phyloP scores from a whole-genome alignment of 495 filamentous ascomycete species.

The Pseudoneurospora amorphoporcata region DNA sequence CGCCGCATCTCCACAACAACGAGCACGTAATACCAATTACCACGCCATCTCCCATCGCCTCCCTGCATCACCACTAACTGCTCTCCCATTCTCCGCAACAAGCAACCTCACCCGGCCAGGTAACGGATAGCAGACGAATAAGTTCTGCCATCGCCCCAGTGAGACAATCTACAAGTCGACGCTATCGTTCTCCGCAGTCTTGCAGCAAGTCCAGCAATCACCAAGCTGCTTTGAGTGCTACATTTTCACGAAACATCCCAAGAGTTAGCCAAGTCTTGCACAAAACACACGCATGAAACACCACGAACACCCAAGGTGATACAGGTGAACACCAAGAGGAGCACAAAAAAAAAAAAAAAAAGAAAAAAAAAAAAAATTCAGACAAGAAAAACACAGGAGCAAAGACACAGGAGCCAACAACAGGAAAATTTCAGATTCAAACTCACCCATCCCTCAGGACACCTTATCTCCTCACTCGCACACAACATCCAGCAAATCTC shows the following conservation, averaged over 20 bases:
- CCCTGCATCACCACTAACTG: not conserved
- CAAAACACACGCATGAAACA: not conserved
- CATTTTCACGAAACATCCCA: not conserved
- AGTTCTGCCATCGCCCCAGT: not conserved
- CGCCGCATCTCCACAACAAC: not conserved
- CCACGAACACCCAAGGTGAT: not conserved
- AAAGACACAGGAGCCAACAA: too few relatives aligned
- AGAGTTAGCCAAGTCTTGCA: not conserved
- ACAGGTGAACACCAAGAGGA: not conserved
- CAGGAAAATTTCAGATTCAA: not conserved
- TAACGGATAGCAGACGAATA: not conserved
- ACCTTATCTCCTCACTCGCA: rapidly evolving
- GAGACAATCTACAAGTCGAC: not conserved
- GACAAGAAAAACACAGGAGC: not conserved
- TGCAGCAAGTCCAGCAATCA: not conserved
- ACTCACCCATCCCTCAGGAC: not conserved
- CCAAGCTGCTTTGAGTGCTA: not conserved
- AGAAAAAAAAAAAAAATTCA: not conserved
- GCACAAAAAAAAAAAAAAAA: not conserved
- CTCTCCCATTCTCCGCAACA: not conserved
- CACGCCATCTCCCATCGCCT: not conserved
- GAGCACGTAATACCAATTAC: not conserved
- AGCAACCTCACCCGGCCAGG: not conserved
- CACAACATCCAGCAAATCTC: not conserved
- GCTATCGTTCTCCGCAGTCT: rapidly evolving